phyloP scores from a whole-genome alignment of 148 eudicot species.

The Diospyros lotus region DNA sequence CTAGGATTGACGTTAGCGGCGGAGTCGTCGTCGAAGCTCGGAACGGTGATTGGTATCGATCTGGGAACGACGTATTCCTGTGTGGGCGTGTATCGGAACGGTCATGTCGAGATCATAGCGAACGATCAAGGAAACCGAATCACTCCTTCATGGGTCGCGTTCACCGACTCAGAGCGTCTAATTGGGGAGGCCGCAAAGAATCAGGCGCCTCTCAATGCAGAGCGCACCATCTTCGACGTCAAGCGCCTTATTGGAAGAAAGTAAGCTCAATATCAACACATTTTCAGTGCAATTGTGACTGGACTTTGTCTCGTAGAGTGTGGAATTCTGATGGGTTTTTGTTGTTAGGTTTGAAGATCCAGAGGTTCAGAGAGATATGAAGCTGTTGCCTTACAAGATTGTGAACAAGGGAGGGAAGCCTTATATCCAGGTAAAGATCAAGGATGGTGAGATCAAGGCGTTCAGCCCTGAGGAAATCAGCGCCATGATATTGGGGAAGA shows the following conservation, averaged over 20 bases:
- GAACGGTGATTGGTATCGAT: constrained; percentile 45
- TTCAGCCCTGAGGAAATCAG: constrained; percentile 60
- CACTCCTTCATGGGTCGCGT: constrained; percentile 57
- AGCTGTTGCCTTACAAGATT: constrained; percentile 43
- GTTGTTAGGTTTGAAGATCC: constrained; percentile 37
- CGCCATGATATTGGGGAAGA: constrained; percentile 49
- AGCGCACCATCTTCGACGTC: constrained; percentile 43
- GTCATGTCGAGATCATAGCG: constrained; percentile 40
- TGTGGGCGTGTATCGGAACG: constrained; percentile 40
- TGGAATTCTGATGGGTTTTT: not conserved
- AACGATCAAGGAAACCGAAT: constrained; percentile 49
- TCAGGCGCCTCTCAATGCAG: constrained; percentile 44
- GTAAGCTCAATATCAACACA: constrained; percentile 12
- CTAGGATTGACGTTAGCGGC: constrained; percentile 25
- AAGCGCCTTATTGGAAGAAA: constrained; percentile 49
- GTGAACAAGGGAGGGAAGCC: constrained; percentile 51
- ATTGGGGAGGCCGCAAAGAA: constrained; percentile 54
- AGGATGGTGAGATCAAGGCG: constrained; percentile 39
- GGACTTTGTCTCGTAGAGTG: not conserved
- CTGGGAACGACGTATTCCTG: constrained; percentile 51
- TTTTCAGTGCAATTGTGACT: not conserved
- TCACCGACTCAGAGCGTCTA: constrained; percentile 45
- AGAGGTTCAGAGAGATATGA: constrained; percentile 42
- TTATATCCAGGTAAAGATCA: constrained; percentile 39
- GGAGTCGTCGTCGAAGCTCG: constrained; percentile 25